Percentiles rank a stretch among this genome's conserved stretches.
phyloP scores from a whole-genome alignment of 331 rosid species.

The Erythrophleum ivorense region DNA sequence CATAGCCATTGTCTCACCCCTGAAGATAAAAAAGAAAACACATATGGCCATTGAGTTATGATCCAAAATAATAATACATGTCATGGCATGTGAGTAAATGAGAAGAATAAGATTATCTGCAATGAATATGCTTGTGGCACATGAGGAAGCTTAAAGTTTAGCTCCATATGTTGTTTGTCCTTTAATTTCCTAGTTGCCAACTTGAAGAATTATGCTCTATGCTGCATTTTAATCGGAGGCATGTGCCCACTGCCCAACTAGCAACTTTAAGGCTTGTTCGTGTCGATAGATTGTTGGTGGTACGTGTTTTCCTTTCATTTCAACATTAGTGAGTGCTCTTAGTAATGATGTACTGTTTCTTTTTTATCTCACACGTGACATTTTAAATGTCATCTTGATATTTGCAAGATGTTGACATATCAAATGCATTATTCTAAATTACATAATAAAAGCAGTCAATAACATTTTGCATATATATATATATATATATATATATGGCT shows the following conservation, averaged over 20 bases:
- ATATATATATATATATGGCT: no score
- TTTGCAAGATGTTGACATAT: no score
- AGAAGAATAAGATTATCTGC: slow-evolving; percentile 23
- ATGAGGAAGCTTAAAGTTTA: slow-evolving; percentile 23
- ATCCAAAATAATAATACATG: neutral
- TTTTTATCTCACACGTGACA: no score
- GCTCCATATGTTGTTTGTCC: neutral
- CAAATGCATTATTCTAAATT: no score
- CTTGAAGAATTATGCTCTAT: slow-evolving; percentile 3
- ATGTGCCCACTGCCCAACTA: neutral
- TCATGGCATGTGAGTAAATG: slow-evolving; percentile 30
- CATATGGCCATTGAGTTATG: neutral
- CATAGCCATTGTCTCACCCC: slow-evolving; percentile 1
- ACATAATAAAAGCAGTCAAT: no score
- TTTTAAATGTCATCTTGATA: no score
- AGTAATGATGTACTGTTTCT: no score
- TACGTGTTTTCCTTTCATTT: no score
- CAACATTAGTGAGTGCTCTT: no score
- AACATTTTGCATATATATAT: no score
- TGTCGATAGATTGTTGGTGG: neutral
- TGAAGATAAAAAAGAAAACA: neutral
- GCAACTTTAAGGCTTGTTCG: neutral
- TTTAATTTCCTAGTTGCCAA: slow-evolving; percentile 25
- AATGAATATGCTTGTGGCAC: slow-evolving; percentile 27
- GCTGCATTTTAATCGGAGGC: neutral